Conservation (phyloP, 2,329 filamentous ascomycete species). For the Aphanocladium album region DNA sequence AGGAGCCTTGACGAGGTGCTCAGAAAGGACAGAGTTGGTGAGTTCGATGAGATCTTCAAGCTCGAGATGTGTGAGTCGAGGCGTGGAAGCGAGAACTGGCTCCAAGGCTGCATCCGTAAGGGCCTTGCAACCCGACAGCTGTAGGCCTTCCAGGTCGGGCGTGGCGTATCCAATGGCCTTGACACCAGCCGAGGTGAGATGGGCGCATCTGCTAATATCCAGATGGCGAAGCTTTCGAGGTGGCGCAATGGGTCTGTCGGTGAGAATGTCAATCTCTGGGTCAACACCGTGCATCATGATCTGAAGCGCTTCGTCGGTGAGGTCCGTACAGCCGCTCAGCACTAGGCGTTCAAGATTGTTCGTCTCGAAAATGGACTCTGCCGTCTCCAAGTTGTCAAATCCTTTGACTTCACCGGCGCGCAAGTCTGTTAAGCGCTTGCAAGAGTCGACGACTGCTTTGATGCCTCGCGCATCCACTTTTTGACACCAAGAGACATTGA, state of each 20-base stretch:
- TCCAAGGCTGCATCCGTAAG: slow-evolving; percentile 70
- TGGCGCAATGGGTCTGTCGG: slow-evolving; percentile 68
- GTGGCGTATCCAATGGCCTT: slow-evolving; percentile 66
- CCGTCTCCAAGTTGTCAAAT: slow-evolving; percentile 69
- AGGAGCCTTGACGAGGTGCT: slow-evolving; percentile 70
- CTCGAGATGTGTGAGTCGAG: slow-evolving; percentile 78
- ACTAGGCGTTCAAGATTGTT: slow-evolving; percentile 82
- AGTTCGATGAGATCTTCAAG: slow-evolving; percentile 78
- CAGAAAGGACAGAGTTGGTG: slow-evolving; percentile 66
- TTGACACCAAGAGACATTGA: slow-evolving; percentile 92
- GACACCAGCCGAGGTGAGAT: slow-evolving; percentile 69
- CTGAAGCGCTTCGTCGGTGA: slow-evolving; percentile 69
- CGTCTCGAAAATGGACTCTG: slow-evolving; percentile 67
- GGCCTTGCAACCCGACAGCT: slow-evolving; percentile 70
- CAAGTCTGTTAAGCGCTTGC: slow-evolving; percentile 69
- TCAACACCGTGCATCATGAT: slow-evolving; percentile 71
- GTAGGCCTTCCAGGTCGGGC: slow-evolving; percentile 75
- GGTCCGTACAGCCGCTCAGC: slow-evolving; percentile 70
- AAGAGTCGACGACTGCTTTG: slow-evolving; percentile 65
- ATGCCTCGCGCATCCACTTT: slow-evolving; percentile 77
- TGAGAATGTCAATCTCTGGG: slow-evolving; percentile 76
- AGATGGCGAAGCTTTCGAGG: slow-evolving; percentile 76
- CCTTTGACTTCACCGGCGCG: slow-evolving; percentile 76
- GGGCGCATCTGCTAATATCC: slow-evolving; percentile 74
- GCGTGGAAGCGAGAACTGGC: slow-evolving; percentile 67